Base-by-base conservation (phyloP, 257 asterid genomes). In the Ehretia macrophylla region DNA sequence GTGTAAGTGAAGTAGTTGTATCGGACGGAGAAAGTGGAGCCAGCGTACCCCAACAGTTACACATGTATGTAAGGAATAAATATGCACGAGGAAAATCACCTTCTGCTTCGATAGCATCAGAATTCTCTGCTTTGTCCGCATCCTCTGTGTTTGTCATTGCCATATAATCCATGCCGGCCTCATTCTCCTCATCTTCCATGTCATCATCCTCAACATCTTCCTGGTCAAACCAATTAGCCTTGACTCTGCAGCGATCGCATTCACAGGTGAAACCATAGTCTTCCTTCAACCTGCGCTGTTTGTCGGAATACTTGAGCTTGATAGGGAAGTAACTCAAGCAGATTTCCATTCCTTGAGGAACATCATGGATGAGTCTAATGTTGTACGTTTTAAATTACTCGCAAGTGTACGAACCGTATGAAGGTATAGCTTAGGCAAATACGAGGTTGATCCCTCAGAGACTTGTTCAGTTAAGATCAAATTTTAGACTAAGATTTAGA, bases 161-260 rank as follows among this genome's bases (percentile, higher is more conserved):
- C n/a, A n/a, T n/a, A n/a, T n/a, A n/a, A 58, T 83, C 92, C 84
- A 77, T 75, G 32, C 37, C 76, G 32, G 53, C 74, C 27, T 56
- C 78, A 20, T 37, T 70, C 22, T 68, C 57, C 0, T 51, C 71
- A 6, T 67, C 77, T 32, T 66, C 64, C 0, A 51, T 60, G 1
- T 22, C 78, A 48, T 77, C 85, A 32, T 49, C 74, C 27, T 68
- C 84, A 16, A 56, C 91, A 35, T 75, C 94, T 65, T 92, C 97
- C 8, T 80, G 48, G 55, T 92, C 96, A 14, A 90, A 78, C 99
- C 99, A 92, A 58, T 75, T 86, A 5, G 85, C 90, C 86, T 92
- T 97, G n/a, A 92, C 94, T 13, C 70, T 83, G 75, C 99, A 92
- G n/a, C 99, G 91, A 52, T 92, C 97, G 59, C 99, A 92, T 51